Evolutionary conservation across 2,329 filamentous ascomycete species (phyloP).

Genomic region (Fusarium neocosmosporiellum): DNA sequence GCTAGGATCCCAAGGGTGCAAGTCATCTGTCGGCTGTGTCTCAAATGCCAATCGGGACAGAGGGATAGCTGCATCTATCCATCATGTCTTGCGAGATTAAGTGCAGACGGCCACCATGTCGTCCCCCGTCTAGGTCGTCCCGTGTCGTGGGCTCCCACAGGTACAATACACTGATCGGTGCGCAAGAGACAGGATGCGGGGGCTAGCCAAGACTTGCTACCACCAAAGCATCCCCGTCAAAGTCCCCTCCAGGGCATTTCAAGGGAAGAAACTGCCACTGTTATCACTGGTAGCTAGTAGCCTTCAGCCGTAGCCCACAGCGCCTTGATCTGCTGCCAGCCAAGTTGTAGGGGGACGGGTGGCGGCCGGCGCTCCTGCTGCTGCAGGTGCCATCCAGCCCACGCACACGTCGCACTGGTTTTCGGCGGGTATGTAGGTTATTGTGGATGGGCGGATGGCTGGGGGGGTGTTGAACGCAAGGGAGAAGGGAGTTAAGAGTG

Average conservation of each 20-base stretch:
- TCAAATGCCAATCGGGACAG: neutral
- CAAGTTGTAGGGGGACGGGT: neutral
- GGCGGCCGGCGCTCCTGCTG: neutral
- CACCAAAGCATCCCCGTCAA: neutral
- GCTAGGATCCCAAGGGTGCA: neutral
- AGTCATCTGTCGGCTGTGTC: neutral
- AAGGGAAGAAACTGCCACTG: neutral
- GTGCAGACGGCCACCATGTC: neutral
- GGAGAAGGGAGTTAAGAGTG: neutral
- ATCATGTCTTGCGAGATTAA: neutral
- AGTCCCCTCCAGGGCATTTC: neutral
- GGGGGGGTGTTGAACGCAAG: neutral
- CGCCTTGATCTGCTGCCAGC: neutral
- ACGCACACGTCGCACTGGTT: neutral
- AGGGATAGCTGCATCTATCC: neutral
- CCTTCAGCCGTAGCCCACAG: neutral
- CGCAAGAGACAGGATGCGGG: neutral
- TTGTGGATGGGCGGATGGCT: neutral
- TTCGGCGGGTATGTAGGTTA: neutral
- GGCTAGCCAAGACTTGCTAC: neutral
- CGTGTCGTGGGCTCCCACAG: neutral
- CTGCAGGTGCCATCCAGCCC: neutral
- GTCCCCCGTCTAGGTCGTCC: neutral
- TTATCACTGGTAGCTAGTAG: neutral
- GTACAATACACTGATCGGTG: neutral